Percentiles rank a stretch among this genome's conserved stretches.
Evolutionary conservation across 2,329 filamentous ascomycete species (phyloP).

Genomic region (Aureobasidium pullulans): DNA sequence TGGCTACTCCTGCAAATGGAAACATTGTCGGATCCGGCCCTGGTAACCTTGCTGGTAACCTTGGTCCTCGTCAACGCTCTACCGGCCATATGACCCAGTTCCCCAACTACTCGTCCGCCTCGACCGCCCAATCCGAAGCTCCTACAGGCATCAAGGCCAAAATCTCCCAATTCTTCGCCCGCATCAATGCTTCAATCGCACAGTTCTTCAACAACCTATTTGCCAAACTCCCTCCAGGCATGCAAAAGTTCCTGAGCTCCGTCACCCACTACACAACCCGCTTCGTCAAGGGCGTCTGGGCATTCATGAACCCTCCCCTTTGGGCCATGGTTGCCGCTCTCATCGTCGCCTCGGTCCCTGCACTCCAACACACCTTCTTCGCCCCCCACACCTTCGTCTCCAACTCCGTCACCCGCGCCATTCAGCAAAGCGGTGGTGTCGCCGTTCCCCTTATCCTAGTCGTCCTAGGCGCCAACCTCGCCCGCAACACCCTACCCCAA

Average conservation of each 20-base stretch:
- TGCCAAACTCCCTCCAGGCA: conserved; percentile 42
- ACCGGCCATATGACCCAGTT: conserved; percentile 48
- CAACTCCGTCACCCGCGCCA: conserved; percentile 85
- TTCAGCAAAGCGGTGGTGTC: conserved; percentile 78
- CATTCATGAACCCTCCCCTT: conserved; percentile 96
- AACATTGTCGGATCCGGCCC: conserved; percentile 35
- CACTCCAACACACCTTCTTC: conserved; percentile 80
- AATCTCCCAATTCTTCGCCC: conserved; percentile 18
- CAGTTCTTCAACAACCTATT: conserved; percentile 35
- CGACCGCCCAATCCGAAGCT: conserved; percentile 16
- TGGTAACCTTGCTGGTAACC: conserved; percentile 32
- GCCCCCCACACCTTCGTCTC: conserved; percentile 79
- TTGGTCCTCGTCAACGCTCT: conserved; percentile 28
- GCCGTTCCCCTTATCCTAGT: conserved; percentile 93
- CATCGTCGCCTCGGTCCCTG: conserved; percentile 78
- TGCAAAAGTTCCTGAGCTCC: conserved; percentile 45
- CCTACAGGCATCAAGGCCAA: conserved; percentile 20
- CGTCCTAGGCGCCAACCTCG: conserved; percentile 88
- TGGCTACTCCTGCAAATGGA: conserved; percentile 42
- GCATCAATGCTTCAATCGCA: conserved; percentile 21
- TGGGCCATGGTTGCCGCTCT: conserved; percentile 96
- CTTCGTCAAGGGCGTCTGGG: conserved; percentile 66
- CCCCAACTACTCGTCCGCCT: conserved; percentile 27
- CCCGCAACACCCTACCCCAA: conserved; percentile 76
- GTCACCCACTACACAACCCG: conserved; percentile 35